Evolutionary conservation across 345 rosid species (phyloP), one percentile per base, ranked within the genome.

Genomic region (Crucihimalaya himalaica): DNA sequence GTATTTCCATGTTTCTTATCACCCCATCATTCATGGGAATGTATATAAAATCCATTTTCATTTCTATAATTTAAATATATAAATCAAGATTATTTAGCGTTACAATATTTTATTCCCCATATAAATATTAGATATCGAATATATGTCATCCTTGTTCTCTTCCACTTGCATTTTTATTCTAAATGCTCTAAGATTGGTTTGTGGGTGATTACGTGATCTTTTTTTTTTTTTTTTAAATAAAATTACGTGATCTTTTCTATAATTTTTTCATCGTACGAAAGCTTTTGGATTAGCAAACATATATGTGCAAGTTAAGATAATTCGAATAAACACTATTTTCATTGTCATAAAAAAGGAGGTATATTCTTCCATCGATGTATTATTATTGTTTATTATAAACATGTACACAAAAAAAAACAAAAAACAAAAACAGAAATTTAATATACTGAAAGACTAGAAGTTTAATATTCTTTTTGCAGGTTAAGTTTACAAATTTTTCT

Each of bases 141-240:
- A 71, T 71, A 37, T 61, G 60, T 71, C 61, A 60, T 71, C 68
- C 60, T 50, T 40, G 68, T 71, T 61, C 60, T 34, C 60, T 71
- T 32, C 75, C 68, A 71, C 75, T 71, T 37, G 28, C 42, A 61
- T 27, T 27, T 71, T 60, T 50, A 47, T 70, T 47, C 58, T 19
- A 43, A 46, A 70, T 70, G 8, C 65, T 32, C 18, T 31, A 31
- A 45, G 19, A 70, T 58, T 21, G 40, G 5, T 32, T 35, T 21
- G 68, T 60, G 52, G 31, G 29, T 9, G 37, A 31, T 70, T 47
- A 70, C 66, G 68, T 48, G 50, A 59, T 59, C 48, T 35, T 60
- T 16, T 71, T n/a, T n/a, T n/a, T n/a, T n/a, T n/a, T n/a, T n/a
- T n/a, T n/a, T n/a, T n/a, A n/a, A n/a, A n/a, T n/a, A n/a, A n/a